Percentiles rank a stretch among this genome's conserved stretches.
phyloP scores from a whole-genome alignment of 495 filamentous ascomycete species.

The Aspergillus kassunensis region DNA sequence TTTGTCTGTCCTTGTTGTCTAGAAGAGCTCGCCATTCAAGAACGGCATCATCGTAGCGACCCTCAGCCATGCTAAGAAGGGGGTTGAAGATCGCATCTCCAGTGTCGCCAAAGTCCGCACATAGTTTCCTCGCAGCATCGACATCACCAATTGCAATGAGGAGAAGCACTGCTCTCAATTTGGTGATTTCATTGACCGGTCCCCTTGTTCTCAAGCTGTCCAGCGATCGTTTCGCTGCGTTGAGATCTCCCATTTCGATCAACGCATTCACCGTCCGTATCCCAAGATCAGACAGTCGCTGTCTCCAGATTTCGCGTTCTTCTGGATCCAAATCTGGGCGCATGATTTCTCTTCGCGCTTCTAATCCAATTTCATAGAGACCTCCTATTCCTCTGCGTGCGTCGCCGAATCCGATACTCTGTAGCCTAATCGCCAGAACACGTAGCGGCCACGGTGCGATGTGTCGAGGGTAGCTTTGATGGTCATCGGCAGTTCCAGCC shows the following conservation, averaged over 20 bases:
- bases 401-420: slow-evolving; percentile 80
- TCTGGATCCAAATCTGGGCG: slow-evolving; percentile 22
- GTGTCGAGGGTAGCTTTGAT: slow-evolving; percentile 42
- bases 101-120: slow-evolving; percentile 18
- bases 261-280: slow-evolving; percentile 73
- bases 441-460: slow-evolving; percentile 86
- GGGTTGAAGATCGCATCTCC: slow-evolving; percentile 49
- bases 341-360: slow-evolving; percentile 58
- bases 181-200: slow-evolving; percentile 32
- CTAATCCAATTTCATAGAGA: slow-evolving; percentile 81
- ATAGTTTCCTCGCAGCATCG: slow-evolving; percentile 54
- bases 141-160: slow-evolving; percentile 75
- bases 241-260: slow-evolving; percentile 87
- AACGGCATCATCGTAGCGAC: slow-evolving; percentile 60
- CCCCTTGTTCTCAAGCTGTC: slow-evolving; percentile 34
- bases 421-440: slow-evolving; percentile 73
- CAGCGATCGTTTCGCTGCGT: slow-evolving; percentile 69
- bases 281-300: slow-evolving; percentile 67
- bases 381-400: slow-evolving; percentile 77
- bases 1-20: slow-evolving; percentile 26
- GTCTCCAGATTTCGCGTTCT: slow-evolving; percentile 60
- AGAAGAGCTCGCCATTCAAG: slow-evolving; percentile 58
- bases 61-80: slow-evolving; percentile 74
- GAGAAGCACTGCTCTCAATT: slow-evolving; percentile 57
- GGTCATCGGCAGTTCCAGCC: slow-evolving; percentile 26